Conservation (phyloP, 2,329 filamentous ascomycete genomes). For the Mollisia scopiformis region DNA sequence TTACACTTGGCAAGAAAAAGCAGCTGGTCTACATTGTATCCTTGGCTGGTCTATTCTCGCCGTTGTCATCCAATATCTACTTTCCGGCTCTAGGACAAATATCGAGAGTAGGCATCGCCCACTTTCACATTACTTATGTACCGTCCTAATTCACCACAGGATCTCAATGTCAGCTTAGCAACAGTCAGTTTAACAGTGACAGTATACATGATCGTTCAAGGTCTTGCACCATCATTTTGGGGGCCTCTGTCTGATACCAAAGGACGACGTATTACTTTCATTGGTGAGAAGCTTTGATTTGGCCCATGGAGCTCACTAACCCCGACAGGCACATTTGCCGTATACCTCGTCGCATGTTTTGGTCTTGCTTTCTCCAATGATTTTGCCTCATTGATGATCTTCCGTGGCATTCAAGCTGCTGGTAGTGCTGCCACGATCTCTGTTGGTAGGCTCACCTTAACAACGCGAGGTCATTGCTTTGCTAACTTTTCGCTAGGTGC, state of each 20-base stretch:
- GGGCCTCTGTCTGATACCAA: slow-evolving; percentile 50
- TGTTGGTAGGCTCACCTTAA: slow-evolving; percentile 40
- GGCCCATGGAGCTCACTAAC: slow-evolving; percentile 22
- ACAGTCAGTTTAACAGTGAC: slow-evolving; percentile 46
- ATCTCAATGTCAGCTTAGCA: slow-evolving; percentile 25
- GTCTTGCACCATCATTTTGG: slow-evolving; percentile 51
- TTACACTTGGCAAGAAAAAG: slow-evolving; percentile 44
- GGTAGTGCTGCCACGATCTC: slow-evolving; percentile 52
- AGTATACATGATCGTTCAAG: slow-evolving; percentile 54
- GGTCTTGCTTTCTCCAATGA: slow-evolving; percentile 46
- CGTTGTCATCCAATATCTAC: slow-evolving; percentile 55
- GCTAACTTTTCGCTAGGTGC: slow-evolving; percentile 29
- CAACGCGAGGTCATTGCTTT: too few relatives aligned
- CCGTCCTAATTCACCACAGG: neutral
- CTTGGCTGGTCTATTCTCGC: slow-evolving; percentile 55
- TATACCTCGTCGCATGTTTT: slow-evolving; percentile 52
- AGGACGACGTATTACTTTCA: slow-evolving; percentile 43
- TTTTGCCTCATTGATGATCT: slow-evolving; percentile 46
- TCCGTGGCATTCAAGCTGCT: slow-evolving; percentile 50
- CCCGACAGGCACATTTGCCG: slow-evolving; percentile 42
- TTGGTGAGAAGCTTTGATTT: slow-evolving; percentile 13
- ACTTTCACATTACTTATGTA: neutral
- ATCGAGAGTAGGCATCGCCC: slow-evolving; percentile 31
- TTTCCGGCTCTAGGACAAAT: slow-evolving; percentile 47
- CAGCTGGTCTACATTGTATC: slow-evolving; percentile 52